Evolutionary conservation across 176 grass and related monocot genomes (phyloP).

Genomic region (Chrysopogon serrulatus): DNA sequence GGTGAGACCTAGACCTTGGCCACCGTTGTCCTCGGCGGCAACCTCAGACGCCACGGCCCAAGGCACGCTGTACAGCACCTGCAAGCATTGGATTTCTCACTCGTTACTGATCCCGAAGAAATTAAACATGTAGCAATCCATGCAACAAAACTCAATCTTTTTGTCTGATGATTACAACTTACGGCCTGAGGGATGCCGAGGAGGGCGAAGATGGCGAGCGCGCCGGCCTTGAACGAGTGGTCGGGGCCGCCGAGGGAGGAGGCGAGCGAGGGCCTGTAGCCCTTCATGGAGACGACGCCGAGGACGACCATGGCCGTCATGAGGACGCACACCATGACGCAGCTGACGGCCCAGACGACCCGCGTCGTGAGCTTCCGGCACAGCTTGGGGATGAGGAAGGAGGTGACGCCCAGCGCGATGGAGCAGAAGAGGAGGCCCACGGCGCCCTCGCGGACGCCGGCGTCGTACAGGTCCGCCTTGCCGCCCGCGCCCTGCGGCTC

Average conservation of each 20-base stretch:
- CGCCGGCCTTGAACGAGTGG: slow-evolving; percentile 4
- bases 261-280: neutral
- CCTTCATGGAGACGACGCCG: slow-evolving; percentile 29
- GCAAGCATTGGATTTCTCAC: no score
- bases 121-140: no score
- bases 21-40: slow-evolving; percentile 12
- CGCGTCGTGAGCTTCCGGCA: slow-evolving; percentile 48
- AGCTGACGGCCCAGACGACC: slow-evolving; percentile 53
- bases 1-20: slow-evolving; percentile 47
- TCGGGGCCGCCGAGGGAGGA: slow-evolving; percentile 17
- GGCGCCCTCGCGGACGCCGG: slow-evolving; percentile 46
- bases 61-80: slow-evolving; percentile 43
- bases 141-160: slow-evolving; percentile 18
- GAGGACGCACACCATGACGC: slow-evolving; percentile 26
- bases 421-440: slow-evolving; percentile 72
- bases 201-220: slow-evolving; percentile 32
- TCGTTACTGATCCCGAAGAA: no score
- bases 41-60: slow-evolving; percentile 60
- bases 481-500: neutral
- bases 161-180: no score
- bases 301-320: slow-evolving; percentile 27
- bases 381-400: slow-evolving; percentile 46
- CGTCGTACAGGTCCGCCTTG: slow-evolving; percentile 3
- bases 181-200: slow-evolving; percentile 41
- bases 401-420: slow-evolving; percentile 37